Evolutionary conservation across 495 filamentous ascomycete genomes (phyloP), one percentile per base, ranked within the genome.

Genomic region (Tetracladium marchalianum): DNA sequence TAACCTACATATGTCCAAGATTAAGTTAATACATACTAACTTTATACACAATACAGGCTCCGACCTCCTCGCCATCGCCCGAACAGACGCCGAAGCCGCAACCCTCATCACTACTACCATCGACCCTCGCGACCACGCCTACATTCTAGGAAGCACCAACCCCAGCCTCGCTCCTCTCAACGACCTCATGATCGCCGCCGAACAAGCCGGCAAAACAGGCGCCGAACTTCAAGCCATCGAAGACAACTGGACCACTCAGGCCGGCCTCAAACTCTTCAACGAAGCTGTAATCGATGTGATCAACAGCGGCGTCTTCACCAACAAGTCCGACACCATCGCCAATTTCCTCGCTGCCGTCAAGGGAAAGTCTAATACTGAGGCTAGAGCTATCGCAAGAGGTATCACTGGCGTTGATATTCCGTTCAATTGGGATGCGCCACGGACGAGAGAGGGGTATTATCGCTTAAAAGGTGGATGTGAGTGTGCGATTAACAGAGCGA

Each of bases 51-150:
- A 27, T 27, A 27, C 22, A 82, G 80, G 88, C 44, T 68, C 76
- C 41, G 87, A 98, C 61, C 81, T 98, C 19, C 62, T 98, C 2
- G 85, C 86, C 49, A 79, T 98, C 54, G 92, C 92, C 32, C 84
- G 92, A 53, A 98, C 92, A 15, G 92, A 98, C 66, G 93, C 92
- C 47, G 92, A 98, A 69, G 92, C 92, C 27, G 92, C 92, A 9
- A 98, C 93, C 10, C 84, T 98, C 57, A 90, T 98, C 71, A 95
- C 88, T 43, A 88, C 87, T 7, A 94, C 88, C 53, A 95, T 98
- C 59, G 92, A 98, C 66, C 78, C 83, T 45, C 82, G 92, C 48
- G 92, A 98, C 64, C 92, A 98, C 61, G 73, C 77, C 54, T 98
- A 93, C 81, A 88, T 98, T 64, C 67, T 93, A 1, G 92, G 92